phyloP scores from a whole-genome alignment of 169 alveolate genomes.

The Cyclospora cayetanensis region DNA sequence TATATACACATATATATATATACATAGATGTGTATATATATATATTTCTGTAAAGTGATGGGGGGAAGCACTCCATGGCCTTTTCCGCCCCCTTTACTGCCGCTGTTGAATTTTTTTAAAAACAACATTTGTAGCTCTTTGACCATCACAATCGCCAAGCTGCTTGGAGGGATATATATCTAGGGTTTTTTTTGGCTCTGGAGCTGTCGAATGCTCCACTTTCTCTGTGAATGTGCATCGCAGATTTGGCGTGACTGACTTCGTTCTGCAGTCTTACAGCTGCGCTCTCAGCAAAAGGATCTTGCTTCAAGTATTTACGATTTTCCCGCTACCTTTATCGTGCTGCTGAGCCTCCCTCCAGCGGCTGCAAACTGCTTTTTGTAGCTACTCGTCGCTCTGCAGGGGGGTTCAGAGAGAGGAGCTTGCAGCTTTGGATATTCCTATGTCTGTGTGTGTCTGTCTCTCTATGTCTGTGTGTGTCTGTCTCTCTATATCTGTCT shows the following conservation, averaged over 20 bases:
- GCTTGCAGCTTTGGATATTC: background rate
- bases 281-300: conserved; percentile 73
- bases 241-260: background rate
- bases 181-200: background rate
- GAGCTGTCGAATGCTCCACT: background rate
- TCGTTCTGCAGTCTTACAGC: conserved; percentile 51
- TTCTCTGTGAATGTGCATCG: too few species aligned
- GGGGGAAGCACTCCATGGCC: background rate
- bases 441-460: background rate
- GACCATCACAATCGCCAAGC: background rate
- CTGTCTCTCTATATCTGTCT: too few species aligned
- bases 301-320: conserved; percentile 27
- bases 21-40: too few species aligned
- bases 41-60: too few species aligned
- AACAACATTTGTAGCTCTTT: background rate
- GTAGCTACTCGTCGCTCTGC: background rate
- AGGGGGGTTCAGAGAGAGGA: background rate
- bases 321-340: background rate
- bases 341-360: background rate
- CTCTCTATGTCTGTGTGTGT: too few species aligned
- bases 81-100: background rate
- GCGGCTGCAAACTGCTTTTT: background rate
- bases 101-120: too few species aligned
- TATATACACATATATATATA: background rate
- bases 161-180: background rate